Evolutionary conservation across 2,329 filamentous ascomycete genomes (phyloP).

Genomic region (Acrocalymma vagum): DNA sequence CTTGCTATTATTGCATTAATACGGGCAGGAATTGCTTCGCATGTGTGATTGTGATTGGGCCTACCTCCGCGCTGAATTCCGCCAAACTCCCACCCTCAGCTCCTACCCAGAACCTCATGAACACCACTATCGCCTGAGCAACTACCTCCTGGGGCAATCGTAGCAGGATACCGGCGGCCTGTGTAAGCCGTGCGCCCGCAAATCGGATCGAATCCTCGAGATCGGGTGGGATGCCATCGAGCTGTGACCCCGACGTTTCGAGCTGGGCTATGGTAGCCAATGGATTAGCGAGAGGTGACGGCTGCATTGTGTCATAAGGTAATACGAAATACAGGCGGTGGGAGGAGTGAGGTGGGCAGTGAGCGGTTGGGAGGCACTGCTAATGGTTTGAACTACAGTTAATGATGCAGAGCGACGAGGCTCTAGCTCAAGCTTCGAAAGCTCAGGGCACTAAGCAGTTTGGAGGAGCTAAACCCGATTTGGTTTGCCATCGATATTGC

Average conservation of each 20-base stretch:
- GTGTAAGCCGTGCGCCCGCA: constrained; percentile 75
- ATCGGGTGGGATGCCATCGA: constrained; percentile 68
- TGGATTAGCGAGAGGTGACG: constrained; percentile 67
- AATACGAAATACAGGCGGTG: no score
- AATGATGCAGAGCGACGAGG: no score
- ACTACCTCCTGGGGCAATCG: constrained; percentile 86
- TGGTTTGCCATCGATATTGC: no score
- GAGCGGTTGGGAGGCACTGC: no score
- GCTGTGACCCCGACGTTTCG: constrained; percentile 63
- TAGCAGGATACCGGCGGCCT: constrained; percentile 81
- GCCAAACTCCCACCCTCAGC: constrained; percentile 58
- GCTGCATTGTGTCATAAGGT: no score
- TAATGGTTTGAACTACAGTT: no score
- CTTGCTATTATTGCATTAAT: constrained; percentile 65
- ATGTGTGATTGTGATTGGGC: constrained; percentile 31
- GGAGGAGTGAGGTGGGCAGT: no score
- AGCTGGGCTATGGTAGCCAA: constrained; percentile 78
- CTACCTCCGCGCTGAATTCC: constrained; percentile 66
- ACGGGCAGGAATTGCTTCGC: not conserved
- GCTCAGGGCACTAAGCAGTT: no score
- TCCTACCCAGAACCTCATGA: constrained; percentile 82
- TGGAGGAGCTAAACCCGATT: no score
- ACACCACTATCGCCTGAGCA: constrained; percentile 82
- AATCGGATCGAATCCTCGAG: constrained; percentile 77
- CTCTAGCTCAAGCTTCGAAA: no score